phyloP scores from a whole-genome alignment of 257 asterid genomes.

The Jacaranda copaia region DNA sequence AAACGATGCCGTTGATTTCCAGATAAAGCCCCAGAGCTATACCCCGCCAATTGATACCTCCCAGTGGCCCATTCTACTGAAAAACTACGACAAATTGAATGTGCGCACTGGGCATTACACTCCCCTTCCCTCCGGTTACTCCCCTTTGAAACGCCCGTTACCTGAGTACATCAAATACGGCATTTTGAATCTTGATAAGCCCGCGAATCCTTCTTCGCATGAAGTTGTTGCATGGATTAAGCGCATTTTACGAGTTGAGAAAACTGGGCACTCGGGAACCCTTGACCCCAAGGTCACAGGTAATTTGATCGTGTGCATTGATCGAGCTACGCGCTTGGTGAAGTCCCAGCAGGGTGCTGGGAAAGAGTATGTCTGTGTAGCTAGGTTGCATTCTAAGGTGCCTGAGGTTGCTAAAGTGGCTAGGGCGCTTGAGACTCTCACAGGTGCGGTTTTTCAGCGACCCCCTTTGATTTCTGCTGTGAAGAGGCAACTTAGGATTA shows the following conservation, averaged over 20 bases:
- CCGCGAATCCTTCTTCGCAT: conserved; percentile 85
- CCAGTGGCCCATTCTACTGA: conserved; percentile 82
- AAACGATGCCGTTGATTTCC: conserved; percentile 47
- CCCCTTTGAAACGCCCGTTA: conserved; percentile 86
- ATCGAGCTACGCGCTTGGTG: conserved; percentile 83
- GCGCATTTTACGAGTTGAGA: conserved; percentile 77
- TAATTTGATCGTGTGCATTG: conserved; percentile 80
- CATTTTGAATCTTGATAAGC: conserved; percentile 77
- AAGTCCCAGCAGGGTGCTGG: conserved; percentile 94
- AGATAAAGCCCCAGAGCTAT: conserved; percentile 73
- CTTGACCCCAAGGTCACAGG: conserved; percentile 90
- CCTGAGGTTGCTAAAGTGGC: conserved; percentile 73
- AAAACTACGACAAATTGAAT: conserved; percentile 76
- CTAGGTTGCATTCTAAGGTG: conserved; percentile 75
- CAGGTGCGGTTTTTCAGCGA: conserved; percentile 88
- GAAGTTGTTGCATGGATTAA: conserved; percentile 92
- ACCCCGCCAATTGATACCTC: conserved; percentile 77
- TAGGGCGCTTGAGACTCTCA: conserved; percentile 75
- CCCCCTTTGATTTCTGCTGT: conserved; percentile 94
- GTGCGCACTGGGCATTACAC: conserved; percentile 90
- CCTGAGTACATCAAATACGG: conserved; percentile 81
- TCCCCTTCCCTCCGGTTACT: conserved; percentile 79
- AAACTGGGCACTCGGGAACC: conserved; percentile 88
- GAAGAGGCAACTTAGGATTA: conserved; percentile 85
- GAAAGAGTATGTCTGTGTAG: conserved; percentile 81